Conservation (phyloP, 2,329 filamentous ascomycete genomes). For the Phaeosphaeria sp. region DNA sequence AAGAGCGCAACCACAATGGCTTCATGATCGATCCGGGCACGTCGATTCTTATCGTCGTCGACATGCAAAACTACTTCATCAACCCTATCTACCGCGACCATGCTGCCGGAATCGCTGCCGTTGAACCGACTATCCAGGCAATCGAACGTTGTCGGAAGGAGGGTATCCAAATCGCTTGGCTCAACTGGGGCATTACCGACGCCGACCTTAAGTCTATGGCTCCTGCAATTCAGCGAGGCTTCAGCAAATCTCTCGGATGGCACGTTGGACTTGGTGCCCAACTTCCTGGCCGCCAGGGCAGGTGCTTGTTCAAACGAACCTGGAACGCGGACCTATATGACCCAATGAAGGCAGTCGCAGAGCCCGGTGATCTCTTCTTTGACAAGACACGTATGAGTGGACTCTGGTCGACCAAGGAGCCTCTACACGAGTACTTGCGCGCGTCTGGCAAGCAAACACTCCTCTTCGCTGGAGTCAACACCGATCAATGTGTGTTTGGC, state of each 20-base stretch:
- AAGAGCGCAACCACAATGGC: constrained; percentile 49
- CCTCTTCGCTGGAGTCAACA: constrained; percentile 53
- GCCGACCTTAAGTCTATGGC: constrained; percentile 48
- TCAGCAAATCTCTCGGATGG: constrained; percentile 52
- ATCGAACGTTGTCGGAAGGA: constrained; percentile 51
- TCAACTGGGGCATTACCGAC: constrained; percentile 53
- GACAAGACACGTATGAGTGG: constrained; percentile 54
- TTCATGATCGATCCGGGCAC: constrained; percentile 51
- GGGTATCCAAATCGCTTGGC: constrained; percentile 50
- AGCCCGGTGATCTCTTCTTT: constrained; percentile 51
- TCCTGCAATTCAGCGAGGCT: constrained; percentile 51
- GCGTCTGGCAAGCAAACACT: constrained; percentile 51
- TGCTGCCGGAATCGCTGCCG: constrained; percentile 35
- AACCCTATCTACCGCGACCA: constrained; percentile 40
- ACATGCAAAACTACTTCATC: constrained; percentile 56
- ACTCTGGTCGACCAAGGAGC: constrained; percentile 50
- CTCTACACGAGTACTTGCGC: constrained; percentile 50
- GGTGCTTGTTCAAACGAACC: constrained; percentile 51
- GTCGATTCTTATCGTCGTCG: constrained; percentile 50
- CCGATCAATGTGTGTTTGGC: constrained; percentile 53
- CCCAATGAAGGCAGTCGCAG: constrained; percentile 46
- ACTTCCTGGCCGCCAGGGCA: constrained; percentile 47
- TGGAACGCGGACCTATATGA: constrained; percentile 54
- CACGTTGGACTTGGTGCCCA: constrained; percentile 49
- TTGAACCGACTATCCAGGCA: constrained; percentile 47